Evolutionary conservation across 164 flowering plant species (phyloP), one percentile per base, ranked within the genome.

Genomic region (Vitis rotundifolia): DNA sequence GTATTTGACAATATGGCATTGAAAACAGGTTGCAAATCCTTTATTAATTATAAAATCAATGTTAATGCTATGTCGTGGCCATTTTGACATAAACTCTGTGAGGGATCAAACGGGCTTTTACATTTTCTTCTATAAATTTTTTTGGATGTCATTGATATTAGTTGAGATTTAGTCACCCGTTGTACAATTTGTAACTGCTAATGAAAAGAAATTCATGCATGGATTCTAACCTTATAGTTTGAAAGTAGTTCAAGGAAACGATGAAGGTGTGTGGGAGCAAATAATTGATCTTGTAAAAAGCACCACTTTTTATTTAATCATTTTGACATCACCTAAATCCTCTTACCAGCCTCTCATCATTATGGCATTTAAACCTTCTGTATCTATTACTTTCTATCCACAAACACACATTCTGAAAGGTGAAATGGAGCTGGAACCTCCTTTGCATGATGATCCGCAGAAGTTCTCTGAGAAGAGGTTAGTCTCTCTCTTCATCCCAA

Each of bases 381-480:
- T 60, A 60, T 29, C 0, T 28, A 12, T 3, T 11, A 63, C 10
- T 5, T 2, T 19, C 54, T 1, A 16, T 63, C 18, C 50, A 8
- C 56, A 5, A 10, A 12, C 10, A 16, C 6, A 13, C 50, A 44
- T 19, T 51, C 15, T 28, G 19, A 11, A 49, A 28, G 29, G 16
- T 50, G 66, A 61, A 52, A 70, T 70, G 72, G 66, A 61, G 60
- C 28, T 28, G 13, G 49, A 51, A 11, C 19, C 5, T 29, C n/a
- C 31, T 11, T 16, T n/a, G 49, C 49, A 16, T 52, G 29, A 37
- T 3, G 37, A 64, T 57, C 15, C 1, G 8, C 69, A 53, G 16
- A 48, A 9, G 26, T 5, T 48, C 15, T 53, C 71, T 8, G 11
- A 49, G 26, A 61, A 61, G 63, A 73, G 76, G 76, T 73, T 53